Base-by-base conservation (phyloP, 169 alveolate genomes). In the Eimeria tenella region DNA sequence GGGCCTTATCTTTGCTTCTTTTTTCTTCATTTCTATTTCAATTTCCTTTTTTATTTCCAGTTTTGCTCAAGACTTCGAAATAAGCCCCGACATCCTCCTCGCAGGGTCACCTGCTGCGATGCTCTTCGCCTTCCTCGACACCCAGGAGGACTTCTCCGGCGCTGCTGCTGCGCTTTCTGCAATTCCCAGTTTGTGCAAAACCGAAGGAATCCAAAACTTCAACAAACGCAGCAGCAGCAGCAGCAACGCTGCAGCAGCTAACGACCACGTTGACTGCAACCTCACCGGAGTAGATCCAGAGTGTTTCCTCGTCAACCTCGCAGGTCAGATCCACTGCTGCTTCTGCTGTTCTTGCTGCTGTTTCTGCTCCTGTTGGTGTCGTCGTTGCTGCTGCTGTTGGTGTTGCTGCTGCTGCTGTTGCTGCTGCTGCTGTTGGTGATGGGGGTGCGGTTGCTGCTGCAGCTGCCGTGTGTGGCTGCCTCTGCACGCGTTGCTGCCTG, bases 221-320 rank as follows among this genome's bases (percentile, higher is more conserved):
- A 10, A 10, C 21, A 17, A 58, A 58, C 11, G 21, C 68, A 21
- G 21, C 19, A 31, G 17, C 82, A 73, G 55, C 82, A 86, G 79
- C 68, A 71, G 75, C 70, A 10, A 62, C 86, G 5, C 55, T 25
- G 79, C 74, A 23, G 91, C 70, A 10, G 75, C 74, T 31, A 49
- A 56, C 82, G 75, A 70, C 31, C 50, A 49, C 82, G 71, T 86
- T 53, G 86, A 87, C 93, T 87, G 93, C 83, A 87, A 87, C 52
- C 93, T 87, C 74, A 87, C 93, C 52, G 93, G 86, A 55, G 74
- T 87, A 6, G 93, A 87, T 50, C 93, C 93, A 1, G 93, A 74
- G 49, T 87, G 93, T 74, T 87, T 87, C 74, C 93, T 87, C 42
- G 49, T 58, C 53, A 75, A 87, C 71, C 31, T 87, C 13, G 84